Percentiles rank a stretch among this genome's conserved stretches.
phyloP scores from a whole-genome alignment of 176 grass and related monocot species.

The Zizania latifolia region DNA sequence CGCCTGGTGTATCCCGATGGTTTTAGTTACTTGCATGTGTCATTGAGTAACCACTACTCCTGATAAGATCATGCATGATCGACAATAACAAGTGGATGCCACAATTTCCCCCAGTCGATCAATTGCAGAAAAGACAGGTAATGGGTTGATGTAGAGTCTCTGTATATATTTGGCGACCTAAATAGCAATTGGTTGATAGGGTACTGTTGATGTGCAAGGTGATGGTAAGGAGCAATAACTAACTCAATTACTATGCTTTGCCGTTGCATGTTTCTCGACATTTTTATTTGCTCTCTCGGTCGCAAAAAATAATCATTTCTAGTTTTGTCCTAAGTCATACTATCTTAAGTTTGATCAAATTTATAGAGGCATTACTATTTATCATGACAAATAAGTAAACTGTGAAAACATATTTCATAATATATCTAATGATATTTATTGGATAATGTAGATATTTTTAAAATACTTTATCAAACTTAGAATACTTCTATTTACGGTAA shows the following conservation, averaged over 20 bases:
- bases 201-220: background rate
- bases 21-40: background rate
- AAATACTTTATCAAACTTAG: too few relatives aligned
- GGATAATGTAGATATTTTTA: too few relatives aligned
- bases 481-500: too few relatives aligned
- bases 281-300: too few relatives aligned
- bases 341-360: too few relatives aligned
- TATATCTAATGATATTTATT: too few relatives aligned
- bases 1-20: background rate
- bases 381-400: too few relatives aligned
- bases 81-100: background rate
- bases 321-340: too few relatives aligned
- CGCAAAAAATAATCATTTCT: too few relatives aligned
- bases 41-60: background rate
- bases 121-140: conserved; percentile 3
- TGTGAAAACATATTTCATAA: too few relatives aligned
- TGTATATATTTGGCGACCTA: background rate
- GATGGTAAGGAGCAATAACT: background rate
- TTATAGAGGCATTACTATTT: too few relatives aligned
- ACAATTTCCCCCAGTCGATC: background rate
- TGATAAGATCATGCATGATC: background rate
- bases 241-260: background rate
- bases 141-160: background rate
- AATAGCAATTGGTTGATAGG: background rate
- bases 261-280: background rate